Evolutionary conservation across 225 moss, liverwort and hornwort species (phyloP).

Genomic region (Pleurozium schreberi): DNA sequence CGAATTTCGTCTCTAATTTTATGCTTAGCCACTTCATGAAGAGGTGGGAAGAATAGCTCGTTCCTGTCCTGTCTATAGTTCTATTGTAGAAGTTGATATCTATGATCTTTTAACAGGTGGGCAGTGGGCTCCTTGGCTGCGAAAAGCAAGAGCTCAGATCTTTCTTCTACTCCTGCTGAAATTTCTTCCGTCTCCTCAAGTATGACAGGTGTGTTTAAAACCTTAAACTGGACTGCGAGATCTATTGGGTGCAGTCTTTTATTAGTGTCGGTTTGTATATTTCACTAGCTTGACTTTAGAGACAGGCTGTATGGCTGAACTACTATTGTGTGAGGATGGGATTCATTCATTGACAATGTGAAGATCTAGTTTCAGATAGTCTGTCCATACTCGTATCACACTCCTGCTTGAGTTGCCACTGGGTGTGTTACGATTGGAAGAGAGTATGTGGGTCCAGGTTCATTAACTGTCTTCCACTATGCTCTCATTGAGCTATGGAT

Average conservation of each 20-base stretch:
- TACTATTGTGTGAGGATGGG: neutral
- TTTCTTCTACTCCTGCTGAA: conserved; percentile 18
- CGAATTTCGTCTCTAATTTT: neutral
- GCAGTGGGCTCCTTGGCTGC: conserved; percentile 70
- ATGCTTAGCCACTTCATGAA: neutral
- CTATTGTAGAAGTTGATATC: neutral
- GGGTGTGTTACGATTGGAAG: neutral
- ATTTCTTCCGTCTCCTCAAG: conserved; percentile 24
- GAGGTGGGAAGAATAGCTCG: neutral
- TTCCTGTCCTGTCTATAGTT: neutral
- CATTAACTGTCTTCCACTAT: neutral
- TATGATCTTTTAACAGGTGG: conserved; percentile 44
- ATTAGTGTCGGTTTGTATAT: neutral
- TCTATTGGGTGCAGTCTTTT: neutral
- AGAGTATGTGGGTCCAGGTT: neutral
- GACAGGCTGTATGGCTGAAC: neutral
- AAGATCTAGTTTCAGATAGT: neutral
- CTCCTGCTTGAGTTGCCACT: neutral
- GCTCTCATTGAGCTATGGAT: neutral
- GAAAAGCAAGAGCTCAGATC: conserved; percentile 40
- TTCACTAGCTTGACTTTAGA: neutral
- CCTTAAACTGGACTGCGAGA: neutral
- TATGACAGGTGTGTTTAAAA: conserved; percentile 8
- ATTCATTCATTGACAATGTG: neutral
- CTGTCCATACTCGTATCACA: neutral